These are phyloP conservation scores for Lichtheimia hyalospora DNA, from an alignment of 371 early-diverging fungal genomes.

Conservation along the genomic window DNA sequence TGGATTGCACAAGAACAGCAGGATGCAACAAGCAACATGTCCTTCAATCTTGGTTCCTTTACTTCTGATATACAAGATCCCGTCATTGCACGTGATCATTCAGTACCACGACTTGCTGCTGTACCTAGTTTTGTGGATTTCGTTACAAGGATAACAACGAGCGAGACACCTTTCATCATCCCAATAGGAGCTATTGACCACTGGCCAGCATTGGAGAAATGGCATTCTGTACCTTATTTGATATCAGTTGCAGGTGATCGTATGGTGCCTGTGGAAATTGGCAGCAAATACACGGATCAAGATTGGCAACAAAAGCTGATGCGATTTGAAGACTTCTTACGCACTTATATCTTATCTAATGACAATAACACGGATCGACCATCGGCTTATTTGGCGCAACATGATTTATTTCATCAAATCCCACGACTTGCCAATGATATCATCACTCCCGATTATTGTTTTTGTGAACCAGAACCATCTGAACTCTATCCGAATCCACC, in stretches of 20 bases:
- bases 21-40: neutral
- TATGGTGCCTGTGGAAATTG: constrained; percentile 87
- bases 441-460: constrained; percentile 79
- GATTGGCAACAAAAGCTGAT: constrained; percentile 82
- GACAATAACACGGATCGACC: neutral
- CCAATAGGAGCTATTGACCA: constrained; percentile 51
- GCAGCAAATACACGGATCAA: constrained; percentile 72
- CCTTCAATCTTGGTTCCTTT: neutral
- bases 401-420: constrained; percentile 84
- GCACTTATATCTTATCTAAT: constrained; percentile 35
- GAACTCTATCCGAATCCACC: constrained; percentile 25
- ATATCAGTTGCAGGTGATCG: constrained; percentile 67
- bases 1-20: too few species aligned
- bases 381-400: constrained; percentile 86
- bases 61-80: neutral
- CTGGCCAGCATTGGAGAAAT: constrained; percentile 76
- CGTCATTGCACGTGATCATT: neutral
- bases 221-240: constrained; percentile 67
- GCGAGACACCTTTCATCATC: constrained; percentile 49
- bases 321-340: constrained; percentile 73
- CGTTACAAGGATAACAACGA: constrained; percentile 16
- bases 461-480: constrained; percentile 38
- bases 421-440: constrained; percentile 74
- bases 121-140: constrained; percentile 26
- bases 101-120: constrained; percentile 7